Conservation (phyloP, 2,329 filamentous ascomycete species). For the Leptographium wingfieldii region DNA sequence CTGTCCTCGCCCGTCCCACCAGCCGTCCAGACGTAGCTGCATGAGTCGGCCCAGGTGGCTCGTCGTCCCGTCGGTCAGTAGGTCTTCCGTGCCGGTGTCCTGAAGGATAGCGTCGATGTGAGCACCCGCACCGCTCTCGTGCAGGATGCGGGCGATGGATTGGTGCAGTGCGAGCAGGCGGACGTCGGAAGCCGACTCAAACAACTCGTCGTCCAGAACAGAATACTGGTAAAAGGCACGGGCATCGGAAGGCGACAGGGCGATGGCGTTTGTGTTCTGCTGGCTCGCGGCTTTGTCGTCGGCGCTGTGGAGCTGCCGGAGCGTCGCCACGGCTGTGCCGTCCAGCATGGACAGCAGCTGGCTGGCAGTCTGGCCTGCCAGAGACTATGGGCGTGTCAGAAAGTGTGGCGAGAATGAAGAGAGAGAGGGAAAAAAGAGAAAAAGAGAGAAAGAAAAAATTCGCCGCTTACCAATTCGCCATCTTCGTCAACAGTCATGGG, state of each 20-base stretch:
- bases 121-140: background rate
- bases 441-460: background rate
- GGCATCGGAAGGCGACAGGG: background rate
- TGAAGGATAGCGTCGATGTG: conserved; percentile 4
- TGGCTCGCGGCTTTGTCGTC: background rate
- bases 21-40: conserved; percentile 10
- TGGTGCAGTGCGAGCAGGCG: conserved; percentile 2
- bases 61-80: background rate
- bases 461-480: background rate
- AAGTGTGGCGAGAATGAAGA: background rate
- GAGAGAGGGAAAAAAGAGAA: background rate
- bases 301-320: background rate
- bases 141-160: conserved; percentile 1
- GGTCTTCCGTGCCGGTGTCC: conserved; percentile 2
- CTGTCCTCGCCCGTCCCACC: conserved; percentile 3
- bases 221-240: background rate
- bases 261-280: background rate
- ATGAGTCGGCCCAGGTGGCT: conserved; percentile 4
- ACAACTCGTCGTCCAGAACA: background rate
- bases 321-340: background rate
- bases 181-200: too few species aligned
- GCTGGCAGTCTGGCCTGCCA: background rate
- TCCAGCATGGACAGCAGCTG: background rate
- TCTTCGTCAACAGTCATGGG: conserved; percentile 1
- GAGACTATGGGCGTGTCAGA: background rate